Percentiles rank a stretch among this genome's conserved stretches.
phyloP scores from a whole-genome alignment of 768 basidiomycete species.

The Rhodotorula diobovata region DNA sequence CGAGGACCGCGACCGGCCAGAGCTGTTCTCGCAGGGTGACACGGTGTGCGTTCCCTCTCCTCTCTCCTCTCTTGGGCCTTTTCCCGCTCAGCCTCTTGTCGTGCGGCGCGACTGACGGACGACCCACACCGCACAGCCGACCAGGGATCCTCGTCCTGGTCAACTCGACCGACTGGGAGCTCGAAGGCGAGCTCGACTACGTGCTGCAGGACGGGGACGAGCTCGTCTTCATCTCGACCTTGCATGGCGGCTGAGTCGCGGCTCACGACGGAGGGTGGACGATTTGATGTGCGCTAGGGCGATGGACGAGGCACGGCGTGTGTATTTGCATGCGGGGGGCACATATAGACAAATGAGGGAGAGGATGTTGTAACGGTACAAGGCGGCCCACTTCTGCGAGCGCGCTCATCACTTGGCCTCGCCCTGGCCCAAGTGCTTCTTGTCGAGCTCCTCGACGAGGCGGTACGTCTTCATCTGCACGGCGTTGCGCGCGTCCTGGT shows the following conservation, averaged over 20 bases:
- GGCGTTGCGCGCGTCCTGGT: conserved; percentile 16
- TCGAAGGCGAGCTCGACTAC: conserved; percentile 90
- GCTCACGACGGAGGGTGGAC: too few species aligned
- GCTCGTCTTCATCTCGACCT: conserved; percentile 91
- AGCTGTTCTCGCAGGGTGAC: conserved; percentile 79
- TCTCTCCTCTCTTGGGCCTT: background rate
- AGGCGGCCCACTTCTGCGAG: too few species aligned
- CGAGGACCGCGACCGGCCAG: conserved; percentile 64
- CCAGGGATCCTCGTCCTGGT: conserved; percentile 95
- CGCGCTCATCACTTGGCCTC: too few species aligned
- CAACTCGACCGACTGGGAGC: conserved; percentile 96
- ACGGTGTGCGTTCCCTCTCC: conserved; percentile 62
- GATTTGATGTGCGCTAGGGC: too few species aligned
- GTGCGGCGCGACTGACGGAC: background rate
- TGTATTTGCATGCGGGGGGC: background rate
- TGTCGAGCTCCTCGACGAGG: conserved; percentile 25
- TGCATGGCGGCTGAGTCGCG: conserved; percentile 71
- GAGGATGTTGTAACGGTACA: background rate
- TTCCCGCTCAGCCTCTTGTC: background rate
- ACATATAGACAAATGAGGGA: background rate
- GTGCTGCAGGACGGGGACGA: conserved; percentile 71
- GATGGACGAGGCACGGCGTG: too few species aligned
- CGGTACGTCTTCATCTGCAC: conserved; percentile 14
- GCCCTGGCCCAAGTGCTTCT: background rate
- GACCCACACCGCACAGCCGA: conserved; percentile 56